These are phyloP conservation scores for Peronosclerospora sorghi DNA, from an alignment of 352 stramenopile genomes.

Conservation along the genomic window DNA sequence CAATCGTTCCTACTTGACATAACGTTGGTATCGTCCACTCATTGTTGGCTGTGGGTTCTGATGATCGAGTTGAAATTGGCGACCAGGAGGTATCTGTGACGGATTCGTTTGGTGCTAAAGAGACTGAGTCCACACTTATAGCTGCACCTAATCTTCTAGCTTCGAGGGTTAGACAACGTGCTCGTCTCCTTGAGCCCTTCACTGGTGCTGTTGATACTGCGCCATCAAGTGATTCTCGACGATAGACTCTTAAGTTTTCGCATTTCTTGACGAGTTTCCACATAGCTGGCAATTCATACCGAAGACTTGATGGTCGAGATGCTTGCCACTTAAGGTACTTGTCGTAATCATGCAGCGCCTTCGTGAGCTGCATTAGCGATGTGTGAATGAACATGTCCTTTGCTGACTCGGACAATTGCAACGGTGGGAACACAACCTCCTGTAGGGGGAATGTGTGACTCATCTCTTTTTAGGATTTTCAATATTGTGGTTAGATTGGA, in stretches of 20 bases:
- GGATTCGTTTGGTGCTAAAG: constrained; percentile 14
- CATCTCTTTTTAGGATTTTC: constrained; percentile 2
- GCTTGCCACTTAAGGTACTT: constrained; percentile 23
- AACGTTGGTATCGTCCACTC: constrained; percentile 27
- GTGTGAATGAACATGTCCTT: constrained; percentile 23
- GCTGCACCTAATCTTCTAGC: constrained; percentile 6
- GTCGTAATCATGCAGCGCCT: constrained; percentile 28
- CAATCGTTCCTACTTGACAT: constrained; percentile 28
- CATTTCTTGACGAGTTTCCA: constrained; percentile 36
- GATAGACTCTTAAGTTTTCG: constrained; percentile 32
- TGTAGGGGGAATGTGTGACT: constrained; percentile 27
- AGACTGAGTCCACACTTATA: constrained; percentile 8
- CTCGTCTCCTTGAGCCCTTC: constrained; percentile 12
- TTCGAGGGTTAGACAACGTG: constrained; percentile 21
- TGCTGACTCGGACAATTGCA: constrained; percentile 14
- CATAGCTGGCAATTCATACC: constrained; percentile 25
- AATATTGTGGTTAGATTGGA: too few species aligned
- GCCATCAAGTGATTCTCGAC: constrained; percentile 11
- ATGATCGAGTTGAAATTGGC: constrained; percentile 9
- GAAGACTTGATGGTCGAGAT: constrained; percentile 22
- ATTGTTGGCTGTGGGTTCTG: constrained; percentile 1
- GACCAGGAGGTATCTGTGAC: constrained; percentile 4
- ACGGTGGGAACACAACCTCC: constrained; percentile 24
- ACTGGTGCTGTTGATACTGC: constrained; percentile 8
- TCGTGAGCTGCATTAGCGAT: constrained; percentile 19